A percentile compares a stretch with the other conserved stretches of the same genome.
Conservation (phyloP, 2,329 filamentous ascomycete genomes). For the Podosphaera fusca region DNA sequence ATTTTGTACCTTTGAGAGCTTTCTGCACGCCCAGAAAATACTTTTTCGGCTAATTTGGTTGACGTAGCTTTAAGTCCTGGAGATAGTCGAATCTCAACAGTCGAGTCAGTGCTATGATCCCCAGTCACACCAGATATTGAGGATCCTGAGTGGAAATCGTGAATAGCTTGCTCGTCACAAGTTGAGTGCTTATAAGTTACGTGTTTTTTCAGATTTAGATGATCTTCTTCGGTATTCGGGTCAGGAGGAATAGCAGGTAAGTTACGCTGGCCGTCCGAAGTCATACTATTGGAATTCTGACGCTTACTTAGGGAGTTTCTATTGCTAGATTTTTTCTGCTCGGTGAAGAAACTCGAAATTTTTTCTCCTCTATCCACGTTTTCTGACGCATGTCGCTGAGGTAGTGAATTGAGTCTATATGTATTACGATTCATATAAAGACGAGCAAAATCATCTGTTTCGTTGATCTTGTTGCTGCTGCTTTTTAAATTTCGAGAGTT, state of each 20-base stretch:
- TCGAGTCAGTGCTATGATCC: constrained; percentile 5
- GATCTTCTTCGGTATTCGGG: not conserved
- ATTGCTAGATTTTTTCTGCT: not conserved
- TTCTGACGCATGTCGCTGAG: not conserved
- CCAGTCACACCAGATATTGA: constrained; percentile 1
- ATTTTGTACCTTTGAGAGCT: constrained; percentile 10
- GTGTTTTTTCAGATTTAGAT: constrained; percentile 4
- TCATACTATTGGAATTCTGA: not conserved
- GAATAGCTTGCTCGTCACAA: not conserved
- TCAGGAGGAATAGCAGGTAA: constrained; percentile 3
- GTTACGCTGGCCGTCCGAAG: not conserved
- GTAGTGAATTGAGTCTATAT: not conserved
- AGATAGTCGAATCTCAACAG: constrained; percentile 7
- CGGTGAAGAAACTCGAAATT: not conserved
- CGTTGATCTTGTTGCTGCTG: not conserved
- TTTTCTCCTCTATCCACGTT: not conserved
- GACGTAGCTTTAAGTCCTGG: constrained; percentile 5
- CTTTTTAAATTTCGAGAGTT: not conserved
- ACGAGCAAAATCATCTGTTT: not conserved
- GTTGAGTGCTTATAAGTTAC: constrained; percentile 7
- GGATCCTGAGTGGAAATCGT: not conserved
- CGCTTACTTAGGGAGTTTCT: not conserved
- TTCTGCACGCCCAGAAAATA: constrained; percentile 10
- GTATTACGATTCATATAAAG: not conserved
- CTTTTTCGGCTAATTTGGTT: constrained; percentile 4